phyloP scores from a whole-genome alignment of 1,284 basidiomycete genomes.

The Cryptococcus depauperatus region DNA sequence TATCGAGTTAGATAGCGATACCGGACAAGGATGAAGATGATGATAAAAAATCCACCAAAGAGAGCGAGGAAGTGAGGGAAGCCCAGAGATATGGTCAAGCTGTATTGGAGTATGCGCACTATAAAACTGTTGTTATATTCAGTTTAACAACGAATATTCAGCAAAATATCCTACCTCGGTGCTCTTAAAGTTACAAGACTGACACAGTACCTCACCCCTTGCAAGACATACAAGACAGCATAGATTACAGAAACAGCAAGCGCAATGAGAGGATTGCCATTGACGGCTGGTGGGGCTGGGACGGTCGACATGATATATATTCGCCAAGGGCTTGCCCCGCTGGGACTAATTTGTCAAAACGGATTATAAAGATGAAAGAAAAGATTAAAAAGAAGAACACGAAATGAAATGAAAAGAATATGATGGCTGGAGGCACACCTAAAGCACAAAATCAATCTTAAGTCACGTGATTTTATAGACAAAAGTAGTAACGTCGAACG shows the following conservation, averaged over 20 bases:
- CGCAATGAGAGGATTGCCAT: constrained; percentile 57
- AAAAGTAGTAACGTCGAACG: too few species aligned
- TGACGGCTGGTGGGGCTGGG: constrained; percentile 12
- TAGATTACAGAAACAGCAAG: constrained; percentile 75
- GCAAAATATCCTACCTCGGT: constrained; percentile 51
- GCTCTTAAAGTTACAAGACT: constrained; percentile 71
- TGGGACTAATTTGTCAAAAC: too few species aligned
- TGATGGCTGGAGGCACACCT: too few species aligned
- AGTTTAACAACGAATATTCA: not conserved
- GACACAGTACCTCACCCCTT: constrained; percentile 61
- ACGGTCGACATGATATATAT: constrained; percentile 11
- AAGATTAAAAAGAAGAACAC: too few species aligned
- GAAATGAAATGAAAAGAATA: too few species aligned
- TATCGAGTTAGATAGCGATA: constrained; percentile 54
- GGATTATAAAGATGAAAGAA: too few species aligned
- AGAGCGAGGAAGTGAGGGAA: constrained; percentile 79
- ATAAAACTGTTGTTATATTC: constrained; percentile 12
- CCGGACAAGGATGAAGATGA: constrained; percentile 72
- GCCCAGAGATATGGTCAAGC: constrained; percentile 78
- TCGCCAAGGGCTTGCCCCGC: too few species aligned
- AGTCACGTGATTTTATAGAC: too few species aligned
- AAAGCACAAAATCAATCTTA: too few species aligned
- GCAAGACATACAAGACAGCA: constrained; percentile 71
- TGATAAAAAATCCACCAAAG: constrained; percentile 58
- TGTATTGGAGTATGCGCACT: constrained; percentile 66